phyloP scores from a whole-genome alignment of 2,329 filamentous ascomycete genomes.

The Diaporthe caulivora region DNA sequence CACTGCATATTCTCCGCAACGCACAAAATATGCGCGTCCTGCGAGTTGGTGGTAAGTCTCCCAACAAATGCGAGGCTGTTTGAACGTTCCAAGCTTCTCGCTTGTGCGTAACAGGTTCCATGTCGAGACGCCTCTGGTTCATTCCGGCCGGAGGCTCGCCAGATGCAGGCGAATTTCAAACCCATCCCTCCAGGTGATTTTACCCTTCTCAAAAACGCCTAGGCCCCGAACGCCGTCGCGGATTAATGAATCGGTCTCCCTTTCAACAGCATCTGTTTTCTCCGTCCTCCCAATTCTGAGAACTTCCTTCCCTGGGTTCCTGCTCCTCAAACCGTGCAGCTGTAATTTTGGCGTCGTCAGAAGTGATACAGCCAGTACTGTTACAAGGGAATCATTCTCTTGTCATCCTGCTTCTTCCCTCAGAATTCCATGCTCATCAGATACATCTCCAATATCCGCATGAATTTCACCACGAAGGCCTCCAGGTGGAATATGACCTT shows the following conservation, averaged over 20 bases:
- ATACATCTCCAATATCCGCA: conserved; percentile 94
- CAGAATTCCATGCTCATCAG: conserved; percentile 86
- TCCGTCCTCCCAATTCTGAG: background rate
- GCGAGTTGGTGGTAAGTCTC: background rate
- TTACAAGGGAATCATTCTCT: background rate
- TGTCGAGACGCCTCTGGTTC: background rate
- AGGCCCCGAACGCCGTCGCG: conserved; percentile 28
- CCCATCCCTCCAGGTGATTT: background rate
- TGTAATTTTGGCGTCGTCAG: background rate
- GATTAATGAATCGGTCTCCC: background rate
- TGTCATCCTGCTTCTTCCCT: conserved; percentile 35
- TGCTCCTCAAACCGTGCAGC: background rate
- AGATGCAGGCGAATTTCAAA: background rate
- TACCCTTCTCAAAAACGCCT: conserved; percentile 23
- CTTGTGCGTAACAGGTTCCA: background rate
- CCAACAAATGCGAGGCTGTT: conserved; percentile 19
- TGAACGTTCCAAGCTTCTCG: conserved; percentile 15
- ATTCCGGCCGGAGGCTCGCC: background rate
- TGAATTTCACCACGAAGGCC: conserved; percentile 98
- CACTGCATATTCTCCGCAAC: conserved; percentile 20
- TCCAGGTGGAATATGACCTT: conserved; percentile 99
- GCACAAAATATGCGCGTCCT: conserved; percentile 8
- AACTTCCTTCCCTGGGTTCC: background rate
- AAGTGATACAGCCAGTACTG: background rate
- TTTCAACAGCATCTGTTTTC: background rate